Conservation (phyloP, 1,139 yeast species). For the Yamadazyma friedrichii region DNA sequence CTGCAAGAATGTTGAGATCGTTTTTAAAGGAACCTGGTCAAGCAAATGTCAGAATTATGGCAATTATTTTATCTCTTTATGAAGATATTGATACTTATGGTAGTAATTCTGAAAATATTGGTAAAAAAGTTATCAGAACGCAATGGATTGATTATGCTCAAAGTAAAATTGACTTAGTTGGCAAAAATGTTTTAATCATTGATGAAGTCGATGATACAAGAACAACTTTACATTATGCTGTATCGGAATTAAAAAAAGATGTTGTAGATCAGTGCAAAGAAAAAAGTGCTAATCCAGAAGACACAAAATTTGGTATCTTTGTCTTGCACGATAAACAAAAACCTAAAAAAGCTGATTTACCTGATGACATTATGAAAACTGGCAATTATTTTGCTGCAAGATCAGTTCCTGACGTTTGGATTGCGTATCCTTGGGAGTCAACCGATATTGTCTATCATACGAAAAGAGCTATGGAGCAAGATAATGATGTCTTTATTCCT, state of each 20-base stretch:
- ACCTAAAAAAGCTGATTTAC: conserved; percentile 79
- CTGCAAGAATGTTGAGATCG: conserved; percentile 91
- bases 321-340: conserved; percentile 92
- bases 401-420: conserved; percentile 91
- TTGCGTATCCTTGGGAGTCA: conserved; percentile 98
- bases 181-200: conserved; percentile 78
- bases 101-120: conserved; percentile 60
- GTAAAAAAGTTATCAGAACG: conserved; percentile 86
- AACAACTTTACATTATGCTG: conserved; percentile 91
- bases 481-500: conserved; percentile 47
- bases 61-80: conserved; percentile 85
- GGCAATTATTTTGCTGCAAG: conserved; percentile 89
- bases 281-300: conserved; percentile 46
- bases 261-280: conserved; percentile 56
- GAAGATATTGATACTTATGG: conserved; percentile 73
- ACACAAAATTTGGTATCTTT: conserved; percentile 81
- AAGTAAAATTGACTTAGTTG: conserved; percentile 63
- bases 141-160: conserved; percentile 93
- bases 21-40: conserved; percentile 83
- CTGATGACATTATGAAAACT: conserved; percentile 57
- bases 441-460: conserved; percentile 88
- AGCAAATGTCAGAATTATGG: conserved; percentile 90
- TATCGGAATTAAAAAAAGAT: conserved; percentile 83
- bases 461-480: conserved; percentile 76
- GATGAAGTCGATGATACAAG: conserved; percentile 97